phyloP scores from a whole-genome alignment of 495 filamentous ascomycete genomes.

The Glonium stellatum region DNA sequence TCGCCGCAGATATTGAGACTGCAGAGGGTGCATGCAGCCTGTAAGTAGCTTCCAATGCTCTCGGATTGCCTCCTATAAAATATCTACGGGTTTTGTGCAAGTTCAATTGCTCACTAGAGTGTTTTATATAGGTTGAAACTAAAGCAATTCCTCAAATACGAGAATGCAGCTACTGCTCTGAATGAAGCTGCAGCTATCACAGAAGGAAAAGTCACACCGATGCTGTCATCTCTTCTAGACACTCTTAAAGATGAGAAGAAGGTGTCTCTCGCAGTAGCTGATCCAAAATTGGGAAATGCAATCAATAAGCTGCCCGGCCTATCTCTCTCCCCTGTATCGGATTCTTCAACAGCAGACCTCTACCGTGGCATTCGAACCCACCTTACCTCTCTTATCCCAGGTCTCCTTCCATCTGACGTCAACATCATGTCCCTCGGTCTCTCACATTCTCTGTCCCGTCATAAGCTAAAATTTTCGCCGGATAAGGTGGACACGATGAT shows the following conservation, averaged over 20 bases:
- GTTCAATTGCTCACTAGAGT: background rate
- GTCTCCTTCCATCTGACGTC: constrained; percentile 74
- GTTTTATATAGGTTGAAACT: constrained; percentile 63
- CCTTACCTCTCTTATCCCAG: constrained; percentile 83
- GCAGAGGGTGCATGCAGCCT: constrained; percentile 80
- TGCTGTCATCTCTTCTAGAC: constrained; percentile 72
- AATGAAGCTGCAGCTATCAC: constrained; percentile 82
- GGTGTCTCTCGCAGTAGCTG: constrained; percentile 86
- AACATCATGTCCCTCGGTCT: constrained; percentile 91
- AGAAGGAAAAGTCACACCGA: constrained; percentile 91
- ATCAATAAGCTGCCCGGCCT: constrained; percentile 89
- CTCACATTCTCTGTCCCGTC: constrained; percentile 93
- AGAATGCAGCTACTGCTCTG: constrained; percentile 77
- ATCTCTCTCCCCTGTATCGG: constrained; percentile 76
- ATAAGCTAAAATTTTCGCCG: constrained; percentile 97
- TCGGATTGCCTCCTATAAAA: background rate
- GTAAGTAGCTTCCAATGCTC: constrained; percentile 48
- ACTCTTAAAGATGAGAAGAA: constrained; percentile 97
- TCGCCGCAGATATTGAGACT: constrained; percentile 64
- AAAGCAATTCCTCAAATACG: constrained; percentile 95
- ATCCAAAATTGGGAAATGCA: constrained; percentile 85
- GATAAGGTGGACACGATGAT: constrained; percentile 99
- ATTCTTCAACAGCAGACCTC: constrained; percentile 76
- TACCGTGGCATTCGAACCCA: constrained; percentile 91
- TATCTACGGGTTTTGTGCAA: constrained; percentile 8